phyloP scores from a whole-genome alignment of 495 filamentous ascomycete species.

The Tuber magnatum region DNA sequence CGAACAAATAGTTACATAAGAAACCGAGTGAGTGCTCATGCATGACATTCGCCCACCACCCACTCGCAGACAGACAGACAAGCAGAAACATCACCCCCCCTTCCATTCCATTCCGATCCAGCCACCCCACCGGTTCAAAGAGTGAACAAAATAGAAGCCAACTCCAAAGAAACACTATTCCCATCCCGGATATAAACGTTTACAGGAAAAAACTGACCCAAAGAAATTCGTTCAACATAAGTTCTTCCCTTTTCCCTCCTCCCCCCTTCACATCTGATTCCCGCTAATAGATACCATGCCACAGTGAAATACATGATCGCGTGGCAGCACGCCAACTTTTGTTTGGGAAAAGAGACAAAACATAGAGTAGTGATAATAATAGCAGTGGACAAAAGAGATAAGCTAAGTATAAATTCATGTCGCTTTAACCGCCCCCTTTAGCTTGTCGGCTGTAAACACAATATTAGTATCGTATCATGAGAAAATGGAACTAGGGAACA shows the following conservation, averaged over 20 bases:
- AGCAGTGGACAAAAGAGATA: background rate
- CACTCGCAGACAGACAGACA: background rate
- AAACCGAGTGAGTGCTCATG: background rate
- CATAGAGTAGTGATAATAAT: background rate
- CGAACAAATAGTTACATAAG: slow-evolving; percentile 1
- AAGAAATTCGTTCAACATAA: slow-evolving; percentile 4
- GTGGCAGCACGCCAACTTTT: background rate
- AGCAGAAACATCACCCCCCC: background rate
- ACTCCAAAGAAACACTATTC: slow-evolving; percentile 5
- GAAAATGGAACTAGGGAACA: background rate
- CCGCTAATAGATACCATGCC: background rate
- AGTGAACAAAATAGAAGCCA: background rate
- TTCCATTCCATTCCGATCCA: background rate
- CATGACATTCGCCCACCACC: background rate
- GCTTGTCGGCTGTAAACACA: slow-evolving; percentile 12
- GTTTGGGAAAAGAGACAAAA: background rate
- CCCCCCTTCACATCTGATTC: background rate
- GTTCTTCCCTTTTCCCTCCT: background rate
- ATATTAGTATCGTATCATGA: slow-evolving; percentile 8
- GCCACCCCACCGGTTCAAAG: background rate
- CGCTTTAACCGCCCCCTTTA: background rate
- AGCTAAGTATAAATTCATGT: background rate
- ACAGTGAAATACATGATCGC: slow-evolving; percentile 1
- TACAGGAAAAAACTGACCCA: background rate
- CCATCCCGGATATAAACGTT: slow-evolving; percentile 4